Base-by-base conservation (phyloP, 495 filamentous ascomycete genomes). In the Trichocladium antarcticum region DNA sequence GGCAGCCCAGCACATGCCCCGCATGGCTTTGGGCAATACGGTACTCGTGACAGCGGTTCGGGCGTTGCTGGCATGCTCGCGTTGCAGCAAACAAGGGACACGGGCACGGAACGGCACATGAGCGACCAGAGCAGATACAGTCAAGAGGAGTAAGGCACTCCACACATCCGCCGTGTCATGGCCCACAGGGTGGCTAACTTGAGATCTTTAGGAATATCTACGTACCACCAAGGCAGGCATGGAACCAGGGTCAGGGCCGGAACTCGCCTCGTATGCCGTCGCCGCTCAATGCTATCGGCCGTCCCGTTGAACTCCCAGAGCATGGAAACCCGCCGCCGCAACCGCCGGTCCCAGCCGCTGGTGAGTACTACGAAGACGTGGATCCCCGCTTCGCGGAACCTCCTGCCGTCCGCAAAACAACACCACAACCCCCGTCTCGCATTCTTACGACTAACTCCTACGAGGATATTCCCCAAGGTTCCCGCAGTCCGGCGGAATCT, bases 351-450 rank as follows among this genome's bases (percentile, higher is more conserved):
- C n/a, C 57, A 50, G 42, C 58, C 45, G 53, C 63, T 67, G 75
- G 65, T 62, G 59, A 76, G 49, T 96, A 96, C 66, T 95, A 90
- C 61, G 92, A 98, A 75, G 92, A 96, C 62, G 83, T 92, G 16
- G 89, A 93, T 48, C 92, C 92, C 19, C 83, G 82, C 35, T 98
- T 96, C 62, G 84, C 70, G 36, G 61, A 68, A 20, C 57, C 65
- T 48, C 48, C 61, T 49, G 48, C 58, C 48, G 55, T 47, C 40
- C 63, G 53, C 29, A 68, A 56, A 48, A 40, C 58, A 42, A 51
- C 45, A 47, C 59, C 51, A 27, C 24, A 3, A 27, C 24, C 24
- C 24, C n/a, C n/a, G 32, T 60, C 57, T 49, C 32, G 66, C 47
- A 45, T 65, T 63, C 49, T 61, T 38, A 28, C 55, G 51, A 57